Conservation (phyloP, 257 asterid genomes). For the Solanum paucissectum region DNA sequence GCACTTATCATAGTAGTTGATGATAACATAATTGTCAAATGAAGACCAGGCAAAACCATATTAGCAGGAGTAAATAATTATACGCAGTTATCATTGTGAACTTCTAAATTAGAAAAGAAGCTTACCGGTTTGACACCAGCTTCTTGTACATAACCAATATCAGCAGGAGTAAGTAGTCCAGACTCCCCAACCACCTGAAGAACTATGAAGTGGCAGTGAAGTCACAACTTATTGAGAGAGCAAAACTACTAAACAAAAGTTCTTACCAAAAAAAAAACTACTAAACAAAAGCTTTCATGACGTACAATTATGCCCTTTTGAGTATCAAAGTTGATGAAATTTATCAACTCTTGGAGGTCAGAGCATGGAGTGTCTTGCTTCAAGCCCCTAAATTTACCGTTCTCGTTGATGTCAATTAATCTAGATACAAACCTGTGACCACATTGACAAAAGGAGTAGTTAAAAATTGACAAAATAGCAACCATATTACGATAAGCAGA, state of each 20-base stretch:
- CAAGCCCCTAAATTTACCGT: too few relatives aligned
- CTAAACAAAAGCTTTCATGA: background rate
- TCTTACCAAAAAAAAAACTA: background rate
- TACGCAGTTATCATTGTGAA: background rate
- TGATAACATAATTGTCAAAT: background rate
- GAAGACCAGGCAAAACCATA: background rate
- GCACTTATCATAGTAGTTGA: background rate
- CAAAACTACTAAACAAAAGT: background rate
- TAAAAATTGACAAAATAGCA: too few relatives aligned
- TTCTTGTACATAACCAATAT: constrained; percentile 77
- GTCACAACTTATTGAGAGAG: background rate
- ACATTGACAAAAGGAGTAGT: too few relatives aligned
- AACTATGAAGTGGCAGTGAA: background rate
- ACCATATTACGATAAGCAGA: background rate
- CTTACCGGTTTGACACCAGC: constrained; percentile 77
- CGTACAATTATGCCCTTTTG: constrained; percentile 52
- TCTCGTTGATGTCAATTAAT: too few relatives aligned
- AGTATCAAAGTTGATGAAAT: too few relatives aligned
- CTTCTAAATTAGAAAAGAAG: background rate
- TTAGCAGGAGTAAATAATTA: background rate
- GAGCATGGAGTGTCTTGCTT: too few relatives aligned
- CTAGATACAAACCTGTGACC: too few relatives aligned
- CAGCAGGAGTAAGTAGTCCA: constrained; percentile 82
- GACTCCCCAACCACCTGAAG: constrained; percentile 84
- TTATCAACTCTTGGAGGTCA: too few relatives aligned